Percentiles rank a stretch among this genome's conserved stretches.
phyloP scores from a whole-genome alignment of 306 rosid genomes.

The Arachis hypogaea region DNA sequence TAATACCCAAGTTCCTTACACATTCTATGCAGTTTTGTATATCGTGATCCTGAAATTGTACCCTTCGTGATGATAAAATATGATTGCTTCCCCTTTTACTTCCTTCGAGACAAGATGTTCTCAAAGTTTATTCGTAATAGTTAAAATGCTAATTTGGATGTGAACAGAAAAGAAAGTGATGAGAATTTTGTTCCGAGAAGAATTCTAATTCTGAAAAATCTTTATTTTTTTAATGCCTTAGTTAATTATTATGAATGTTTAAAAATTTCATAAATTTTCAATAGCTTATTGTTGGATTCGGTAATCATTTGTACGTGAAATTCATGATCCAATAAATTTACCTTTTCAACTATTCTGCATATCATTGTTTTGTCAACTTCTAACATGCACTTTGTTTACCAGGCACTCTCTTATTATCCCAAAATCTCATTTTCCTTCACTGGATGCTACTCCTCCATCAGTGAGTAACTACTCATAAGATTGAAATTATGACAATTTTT shows the following conservation, averaged over 20 bases:
- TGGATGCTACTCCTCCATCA: slow-evolving; percentile 86
- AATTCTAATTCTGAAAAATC: not conserved
- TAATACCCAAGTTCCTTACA: too few relatives aligned
- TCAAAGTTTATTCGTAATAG: not conserved
- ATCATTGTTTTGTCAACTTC: slow-evolving; percentile 25
- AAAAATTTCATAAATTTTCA: slow-evolving; percentile 5
- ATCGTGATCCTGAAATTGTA: slow-evolving; percentile 10
- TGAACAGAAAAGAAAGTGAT: slow-evolving; percentile 7
- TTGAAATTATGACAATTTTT: slow-evolving; percentile 19
- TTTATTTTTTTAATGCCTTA: not conserved
- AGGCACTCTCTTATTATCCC: slow-evolving; percentile 98
- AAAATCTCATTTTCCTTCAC: slow-evolving; percentile 79
- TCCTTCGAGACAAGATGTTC: slow-evolving; percentile 4
- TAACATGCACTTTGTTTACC: slow-evolving; percentile 42
- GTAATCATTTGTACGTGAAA: slow-evolving; percentile 24
- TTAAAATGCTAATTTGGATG: slow-evolving; percentile 24
- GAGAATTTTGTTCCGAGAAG: not conserved
- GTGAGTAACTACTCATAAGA: slow-evolving; percentile 61
- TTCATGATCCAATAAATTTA: slow-evolving; percentile 20
- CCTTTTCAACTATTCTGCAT: slow-evolving; percentile 18
- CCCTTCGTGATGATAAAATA: slow-evolving; percentile 5
- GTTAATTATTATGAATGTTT: not conserved
- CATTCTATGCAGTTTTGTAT: slow-evolving; percentile 3
- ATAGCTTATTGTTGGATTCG: slow-evolving; percentile 8
- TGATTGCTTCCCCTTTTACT: not conserved